Evolutionary conservation across 1,284 basidiomycete genomes (phyloP), one percentile per base, ranked within the genome.

Genomic region (Fomitopsis palustris): DNA sequence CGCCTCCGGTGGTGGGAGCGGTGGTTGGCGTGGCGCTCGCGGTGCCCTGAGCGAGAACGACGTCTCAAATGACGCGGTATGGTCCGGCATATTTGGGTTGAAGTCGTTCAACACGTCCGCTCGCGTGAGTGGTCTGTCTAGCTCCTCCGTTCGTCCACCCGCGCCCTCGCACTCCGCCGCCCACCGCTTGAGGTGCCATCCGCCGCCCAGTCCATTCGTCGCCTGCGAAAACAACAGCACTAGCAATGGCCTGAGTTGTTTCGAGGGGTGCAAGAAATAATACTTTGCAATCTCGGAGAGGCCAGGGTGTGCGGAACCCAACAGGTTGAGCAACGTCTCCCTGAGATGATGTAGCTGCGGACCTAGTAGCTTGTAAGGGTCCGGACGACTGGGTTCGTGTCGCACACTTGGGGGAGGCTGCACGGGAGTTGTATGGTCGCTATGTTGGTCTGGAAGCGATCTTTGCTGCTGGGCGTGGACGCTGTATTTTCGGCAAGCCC

Each of bases 191-290:
- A 79, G 67, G 57, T 81, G 65, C 78, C 86, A 78, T 69, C 80
- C 68, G 56, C 80, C 74, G 53, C 84, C 81, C 70, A 94, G 74
- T 54, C 84, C 92, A 69, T 98, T 97, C 31, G 95, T 97, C 9
- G 96, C 96, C 64, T 91, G 89, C 33, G 90, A 81, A 76, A 98
- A 94, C 53, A 99, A 84, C 31, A 99, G 83, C 33, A 98, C 92
- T 47, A 98, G 82, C 63, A 96, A 79, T 0, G 96, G 95, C 16
- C 96, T 86, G 25, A 98, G 82, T 70, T 98, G 95, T 72, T 97
- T 97, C 23, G 93, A 90, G 12, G 89, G 87, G 55, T 88, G 85
- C 61, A 92, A 80, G 73, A 98, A 97, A 77, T 98, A 98, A 76
- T 95, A 97, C 66, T 94, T 87, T 4, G 96, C 95, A 62, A 98